These are phyloP conservation scores for Citrus trifoliata DNA, from an alignment of 345 rosid species.

Conservation along the genomic window DNA sequence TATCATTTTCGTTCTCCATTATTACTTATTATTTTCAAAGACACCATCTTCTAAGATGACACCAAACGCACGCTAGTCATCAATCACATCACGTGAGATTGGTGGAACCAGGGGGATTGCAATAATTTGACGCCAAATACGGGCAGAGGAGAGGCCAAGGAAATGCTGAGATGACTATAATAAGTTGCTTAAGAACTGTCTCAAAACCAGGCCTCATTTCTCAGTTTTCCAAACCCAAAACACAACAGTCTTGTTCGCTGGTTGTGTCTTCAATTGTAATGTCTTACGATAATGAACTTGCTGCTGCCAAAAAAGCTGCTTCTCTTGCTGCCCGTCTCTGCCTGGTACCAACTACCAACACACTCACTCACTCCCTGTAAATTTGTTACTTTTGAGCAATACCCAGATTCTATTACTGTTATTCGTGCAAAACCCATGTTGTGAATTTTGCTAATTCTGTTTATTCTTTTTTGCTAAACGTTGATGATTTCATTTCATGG, in stretches of 20 bases:
- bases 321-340: slow-evolving; percentile 90
- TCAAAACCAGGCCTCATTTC: not conserved
- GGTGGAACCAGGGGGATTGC: too few relatives aligned
- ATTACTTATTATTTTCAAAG: too few relatives aligned
- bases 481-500: not conserved
- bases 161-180: slow-evolving; percentile 20
- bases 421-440: slow-evolving; percentile 17
- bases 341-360: slow-evolving; percentile 40
- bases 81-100: too few relatives aligned
- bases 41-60: too few relatives aligned
- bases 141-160: not conserved
- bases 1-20: too few relatives aligned
- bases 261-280: slow-evolving; percentile 24
- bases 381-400: not conserved
- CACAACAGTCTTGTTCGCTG: slow-evolving; percentile 12
- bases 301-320: slow-evolving; percentile 89
- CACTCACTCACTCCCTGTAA: not conserved
- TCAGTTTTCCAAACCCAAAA: slow-evolving; percentile 9
- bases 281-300: slow-evolving; percentile 81
- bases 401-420: not conserved
- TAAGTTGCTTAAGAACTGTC: slow-evolving; percentile 25
- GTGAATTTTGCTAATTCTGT: not conserved
- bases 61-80: too few relatives aligned
- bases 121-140: not conserved
- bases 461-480: not conserved